Evolutionary conservation across 2,329 filamentous ascomycete species (phyloP), one percentile per base, ranked within the genome.

Genomic region (Pseudogymnoascus sp.): DNA sequence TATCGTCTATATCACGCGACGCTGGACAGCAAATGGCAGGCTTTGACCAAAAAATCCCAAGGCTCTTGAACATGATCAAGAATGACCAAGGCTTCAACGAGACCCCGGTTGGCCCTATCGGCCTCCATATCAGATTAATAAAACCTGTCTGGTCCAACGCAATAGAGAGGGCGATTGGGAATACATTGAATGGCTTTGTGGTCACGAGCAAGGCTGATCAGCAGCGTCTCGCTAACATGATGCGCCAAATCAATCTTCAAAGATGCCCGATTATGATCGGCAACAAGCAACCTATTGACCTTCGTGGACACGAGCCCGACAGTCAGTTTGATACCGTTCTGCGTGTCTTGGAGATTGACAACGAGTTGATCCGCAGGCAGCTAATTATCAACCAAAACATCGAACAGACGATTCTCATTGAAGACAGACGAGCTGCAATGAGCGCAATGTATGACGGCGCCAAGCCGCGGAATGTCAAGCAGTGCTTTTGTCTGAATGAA

Each of bases 131-230:
- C 60, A 86, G 85, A 66, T 78, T 99, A 25, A 77, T 85, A 36
- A 87, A 93, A 67, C 88, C 90, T 0, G 81, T 90, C 68, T 99
- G 94, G 94, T 89, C 88, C 1, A 82, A 84, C 0, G 85, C 96
- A 44, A 74, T 99, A 12, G 94, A 99, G 72, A 88, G 83, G 65
- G 84, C 84, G 1, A 81, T 96, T 51, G 90, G 90, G n/a, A 75
- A 74, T 3, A 79, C 77, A 0, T 77, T 97, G 33, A 88, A 85
- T 65, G 86, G 84, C 1, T 99, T 97, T 70, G 83, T 96, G 59
- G 92, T 97, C 42, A 87, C 84, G 5, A 91, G 80, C 73, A 91
- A 90, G 69, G 75, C 79, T 10, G 94, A 99, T 71, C 86, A 91
- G 71, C 80, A 80, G n/a, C 80, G 84, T 5, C 78, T 99, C 3